A percentile compares a stretch with the other conserved stretches of the same genome.
phyloP scores from a whole-genome alignment of 768 basidiomycete genomes.

The Calvatia gigantea region DNA sequence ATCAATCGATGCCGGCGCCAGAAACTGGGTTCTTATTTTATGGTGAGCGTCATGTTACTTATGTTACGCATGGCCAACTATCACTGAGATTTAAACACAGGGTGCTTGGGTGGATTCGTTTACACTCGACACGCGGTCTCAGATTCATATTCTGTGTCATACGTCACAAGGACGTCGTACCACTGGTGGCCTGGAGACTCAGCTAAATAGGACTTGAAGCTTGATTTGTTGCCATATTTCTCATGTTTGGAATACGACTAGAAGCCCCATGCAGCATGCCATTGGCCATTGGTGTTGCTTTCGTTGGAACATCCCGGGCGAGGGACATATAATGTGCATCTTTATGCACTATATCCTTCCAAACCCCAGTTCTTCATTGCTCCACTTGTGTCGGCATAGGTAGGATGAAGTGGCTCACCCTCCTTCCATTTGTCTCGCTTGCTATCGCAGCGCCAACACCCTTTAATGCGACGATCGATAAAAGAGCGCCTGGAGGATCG shows the following conservation, averaged over 20 bases:
- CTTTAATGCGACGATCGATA: neutral
- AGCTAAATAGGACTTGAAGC: neutral
- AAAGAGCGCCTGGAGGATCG: conserved; percentile 9
- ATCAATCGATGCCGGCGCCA: too few species aligned
- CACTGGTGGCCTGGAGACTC: neutral
- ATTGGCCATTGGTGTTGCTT: neutral
- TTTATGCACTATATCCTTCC: neutral
- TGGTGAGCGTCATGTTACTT: neutral
- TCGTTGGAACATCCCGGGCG: neutral
- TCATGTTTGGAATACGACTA: neutral
- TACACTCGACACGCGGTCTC: neutral
- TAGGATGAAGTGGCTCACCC: neutral
- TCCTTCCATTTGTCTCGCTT: neutral
- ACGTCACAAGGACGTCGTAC: neutral
- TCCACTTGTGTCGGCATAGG: neutral
- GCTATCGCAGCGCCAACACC: neutral
- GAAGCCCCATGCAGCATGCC: neutral
- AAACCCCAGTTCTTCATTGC: neutral
- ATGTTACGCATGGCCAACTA: neutral
- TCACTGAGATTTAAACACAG: neutral
- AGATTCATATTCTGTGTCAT: neutral
- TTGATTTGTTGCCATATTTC: neutral
- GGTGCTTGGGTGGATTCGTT: too few species aligned
- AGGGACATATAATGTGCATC: neutral
- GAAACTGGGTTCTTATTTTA: neutral